phyloP scores from a whole-genome alignment of 805 yeast genomes.

The Ogataea neopini region DNA sequence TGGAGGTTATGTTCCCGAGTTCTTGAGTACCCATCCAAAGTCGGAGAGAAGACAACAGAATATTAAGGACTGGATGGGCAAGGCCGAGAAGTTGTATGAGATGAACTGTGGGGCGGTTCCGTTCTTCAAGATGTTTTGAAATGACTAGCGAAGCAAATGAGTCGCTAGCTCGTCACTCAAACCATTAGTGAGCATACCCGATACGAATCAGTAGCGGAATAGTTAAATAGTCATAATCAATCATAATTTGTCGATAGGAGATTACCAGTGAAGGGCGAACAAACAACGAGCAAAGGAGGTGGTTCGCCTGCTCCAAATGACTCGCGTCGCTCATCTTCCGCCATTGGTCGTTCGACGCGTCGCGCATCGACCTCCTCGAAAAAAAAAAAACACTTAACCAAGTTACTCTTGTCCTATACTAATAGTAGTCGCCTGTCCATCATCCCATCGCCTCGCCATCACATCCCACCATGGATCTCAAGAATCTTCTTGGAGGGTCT shows the following conservation, averaged over 20 bases:
- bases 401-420: too few species aligned
- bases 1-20: slow-evolving; percentile 47
- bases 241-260: too few species aligned
- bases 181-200: too few species aligned
- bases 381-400: not conserved
- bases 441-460: too few species aligned
- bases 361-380: not conserved
- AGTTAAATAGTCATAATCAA: too few species aligned
- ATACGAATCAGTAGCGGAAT: too few species aligned
- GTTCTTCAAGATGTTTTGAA: not conserved
- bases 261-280: too few species aligned
- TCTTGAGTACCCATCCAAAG: slow-evolving; percentile 89
- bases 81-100: slow-evolving; percentile 47
- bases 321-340: not conserved
- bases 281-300: not conserved
- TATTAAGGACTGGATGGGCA: slow-evolving; percentile 67
- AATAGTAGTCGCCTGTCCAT: too few species aligned
- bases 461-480: slow-evolving; percentile 13
- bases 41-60: slow-evolving; percentile 69
- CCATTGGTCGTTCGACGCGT: slow-evolving; percentile 1
- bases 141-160: not conserved
- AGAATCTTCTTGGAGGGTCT: slow-evolving; percentile 5
- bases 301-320: not conserved
- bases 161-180: too few species aligned
- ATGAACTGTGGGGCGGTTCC: slow-evolving; percentile 36